Percentiles rank a stretch among this genome's conserved stretches.
These are phyloP conservation scores for Eleusine coracana DNA, from an alignment of 176 grass and related monocot genomes.

Conservation along the genomic window DNA sequence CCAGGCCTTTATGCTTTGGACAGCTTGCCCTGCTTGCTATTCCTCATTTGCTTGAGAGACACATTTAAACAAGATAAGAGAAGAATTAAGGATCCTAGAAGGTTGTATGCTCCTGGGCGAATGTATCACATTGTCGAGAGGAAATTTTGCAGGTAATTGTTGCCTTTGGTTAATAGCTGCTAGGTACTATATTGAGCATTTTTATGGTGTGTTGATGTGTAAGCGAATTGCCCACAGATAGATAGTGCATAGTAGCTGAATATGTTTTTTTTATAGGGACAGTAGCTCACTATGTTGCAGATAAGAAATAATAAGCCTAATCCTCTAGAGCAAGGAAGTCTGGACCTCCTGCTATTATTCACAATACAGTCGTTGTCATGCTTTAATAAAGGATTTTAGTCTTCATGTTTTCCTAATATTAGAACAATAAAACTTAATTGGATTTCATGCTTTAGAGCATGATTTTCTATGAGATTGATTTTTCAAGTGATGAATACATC, in stretches of 20 bases:
- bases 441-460: constrained; percentile 13
- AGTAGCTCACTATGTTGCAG: neutral
- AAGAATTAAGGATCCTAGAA: constrained; percentile 81
- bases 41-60: constrained; percentile 94
- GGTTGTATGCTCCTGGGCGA: constrained; percentile 92
- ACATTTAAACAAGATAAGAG: constrained; percentile 94
- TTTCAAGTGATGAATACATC: neutral
- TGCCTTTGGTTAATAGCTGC: constrained; percentile 17
- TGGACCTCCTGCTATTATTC: neutral
- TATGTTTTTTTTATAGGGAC: neutral
- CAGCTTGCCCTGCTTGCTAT: constrained; percentile 96
- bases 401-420: neutral
- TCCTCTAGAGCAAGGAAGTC: constrained; percentile 20
- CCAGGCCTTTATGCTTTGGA: constrained; percentile 67
- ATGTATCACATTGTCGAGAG: constrained; percentile 99
- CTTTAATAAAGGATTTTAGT: constrained; percentile 15
- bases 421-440: neutral
- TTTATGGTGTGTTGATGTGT: neutral
- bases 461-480: neutral
- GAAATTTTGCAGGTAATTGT: constrained; percentile 87
- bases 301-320: constrained; percentile 1
- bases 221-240: neutral
- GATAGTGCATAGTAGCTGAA: neutral
- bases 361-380: constrained; percentile 8
- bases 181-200: neutral